A percentile compares a stretch with the other conserved stretches of the same genome.
These are phyloP conservation scores for Solanum peruvianum DNA, from an alignment of 257 asterid genomes.

Conservation along the genomic window DNA sequence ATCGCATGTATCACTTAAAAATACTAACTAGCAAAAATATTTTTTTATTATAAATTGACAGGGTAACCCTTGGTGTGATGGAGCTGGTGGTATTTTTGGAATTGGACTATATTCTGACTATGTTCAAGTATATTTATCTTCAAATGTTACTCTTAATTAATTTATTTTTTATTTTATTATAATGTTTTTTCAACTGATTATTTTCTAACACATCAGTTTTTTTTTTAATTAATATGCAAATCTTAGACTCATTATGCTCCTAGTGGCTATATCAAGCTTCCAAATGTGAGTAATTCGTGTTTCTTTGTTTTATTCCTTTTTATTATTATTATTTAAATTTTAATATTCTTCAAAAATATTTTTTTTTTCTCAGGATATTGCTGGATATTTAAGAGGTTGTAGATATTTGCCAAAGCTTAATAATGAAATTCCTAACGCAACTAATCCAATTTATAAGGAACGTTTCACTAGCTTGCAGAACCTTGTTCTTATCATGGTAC, in stretches of 20 bases:
- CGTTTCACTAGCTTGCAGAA: constrained; percentile 11
- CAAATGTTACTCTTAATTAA: background rate
- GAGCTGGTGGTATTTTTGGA: background rate
- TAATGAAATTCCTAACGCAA: constrained; percentile 5
- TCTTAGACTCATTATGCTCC: constrained; percentile 12
- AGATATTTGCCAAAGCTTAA: constrained; percentile 12
- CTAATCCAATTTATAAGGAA: constrained; percentile 5
- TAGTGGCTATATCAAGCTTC: constrained; percentile 17
- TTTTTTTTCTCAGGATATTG: background rate
- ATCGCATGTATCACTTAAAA: no score
- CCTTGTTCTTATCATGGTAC: constrained; percentile 20
- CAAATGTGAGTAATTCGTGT: constrained; percentile 3
- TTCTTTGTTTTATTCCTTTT: background rate
- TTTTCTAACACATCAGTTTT: background rate
- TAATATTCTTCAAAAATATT: background rate
- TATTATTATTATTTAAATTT: background rate
- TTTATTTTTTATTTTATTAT: background rate
- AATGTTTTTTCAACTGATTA: background rate
- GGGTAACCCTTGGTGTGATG: constrained; percentile 2
- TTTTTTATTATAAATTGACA: background rate
- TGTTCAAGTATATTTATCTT: constrained; percentile 1
- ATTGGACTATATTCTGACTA: constrained; percentile 6
- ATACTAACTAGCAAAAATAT: background rate
- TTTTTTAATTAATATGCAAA: background rate
- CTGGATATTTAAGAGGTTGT: constrained; percentile 9